Base-by-base conservation (phyloP, 371 early-diverging fungal genomes). In the Mortierella sp. region DNA sequence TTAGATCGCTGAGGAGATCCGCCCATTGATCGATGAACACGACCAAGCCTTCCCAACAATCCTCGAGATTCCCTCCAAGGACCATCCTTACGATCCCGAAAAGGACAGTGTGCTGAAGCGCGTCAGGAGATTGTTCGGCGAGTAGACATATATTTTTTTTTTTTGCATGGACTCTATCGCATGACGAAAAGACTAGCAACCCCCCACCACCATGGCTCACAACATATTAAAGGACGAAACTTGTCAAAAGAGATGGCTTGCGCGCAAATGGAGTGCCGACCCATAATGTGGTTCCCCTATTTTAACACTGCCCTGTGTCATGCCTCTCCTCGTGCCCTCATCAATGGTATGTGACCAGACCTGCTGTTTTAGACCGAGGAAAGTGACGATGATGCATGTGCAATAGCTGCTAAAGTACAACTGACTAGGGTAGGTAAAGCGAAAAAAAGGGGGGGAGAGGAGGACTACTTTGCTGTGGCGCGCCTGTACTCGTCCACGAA, bases 1-100 rank as follows among this genome's bases (percentile, higher is more conserved):
- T n/a, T 82, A 95, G 96, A 86, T 98, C 59, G 99, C 98, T 39
- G 95, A 98, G 62, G 89, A 91, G 65, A 97, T 98, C 62, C 88
- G 99, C 42, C 87, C 89, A 19, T 74, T 94, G 67, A 83, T 98
- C 55, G 99, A 98, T 71, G 94, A 90, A 54, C 91, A 98, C 80
- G 85, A 87, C 55, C 89, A 90, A 58, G 96, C 97, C 12, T 98
- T 97, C 82, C 99, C 99, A 12, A 94, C 98, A 12, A 87, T 99
- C 16, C 89, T 99, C 58, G 99, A 99, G 81, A 97, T 99, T 69
- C 99, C 99, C 61, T 97, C 97, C 55, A 99, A 99, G 85, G 98
- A 99, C 79, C 95, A 97, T 79, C 99, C 98, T 38, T 99, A 98
- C 80, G 89, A 91, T 72, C 90, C 91, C 56, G 85, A 87, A 68